phyloP scores from a whole-genome alignment of 148 eudicot species.

The Selenicereus undatus region DNA sequence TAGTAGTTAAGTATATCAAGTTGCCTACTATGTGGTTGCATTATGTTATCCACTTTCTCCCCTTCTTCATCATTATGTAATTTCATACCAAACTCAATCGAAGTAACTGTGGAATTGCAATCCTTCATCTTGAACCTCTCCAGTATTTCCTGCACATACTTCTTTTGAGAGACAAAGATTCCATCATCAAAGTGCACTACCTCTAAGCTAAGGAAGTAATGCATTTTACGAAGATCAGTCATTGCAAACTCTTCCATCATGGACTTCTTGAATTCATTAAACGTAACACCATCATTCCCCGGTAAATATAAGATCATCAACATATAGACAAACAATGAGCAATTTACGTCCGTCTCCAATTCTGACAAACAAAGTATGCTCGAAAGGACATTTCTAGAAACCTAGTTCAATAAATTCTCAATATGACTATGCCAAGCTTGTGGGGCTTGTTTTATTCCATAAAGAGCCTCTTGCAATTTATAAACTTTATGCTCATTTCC shows the following conservation, averaged over 20 bases:
- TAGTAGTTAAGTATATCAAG: slow-evolving; percentile 7
- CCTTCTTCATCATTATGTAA: not conserved
- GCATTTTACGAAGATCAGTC: slow-evolving; percentile 1
- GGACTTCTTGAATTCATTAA: too few relatives aligned
- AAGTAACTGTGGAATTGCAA: too few relatives aligned
- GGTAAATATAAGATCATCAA: slow-evolving; percentile 1
- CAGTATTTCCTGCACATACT: slow-evolving; percentile 8
- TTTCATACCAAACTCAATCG: not conserved
- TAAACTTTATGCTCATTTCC: too few relatives aligned
- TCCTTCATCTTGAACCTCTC: too few relatives aligned
- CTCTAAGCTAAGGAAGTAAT: slow-evolving; percentile 8
- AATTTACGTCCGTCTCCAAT: too few relatives aligned
- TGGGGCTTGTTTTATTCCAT: not conserved
- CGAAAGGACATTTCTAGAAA: too few relatives aligned
- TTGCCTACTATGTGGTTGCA: slow-evolving; percentile 13
- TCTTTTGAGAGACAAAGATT: slow-evolving; percentile 13
- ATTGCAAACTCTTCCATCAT: not conserved
- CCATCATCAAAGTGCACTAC: not conserved
- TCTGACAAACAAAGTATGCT: too few relatives aligned
- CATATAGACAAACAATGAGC: not conserved
- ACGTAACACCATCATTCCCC: too few relatives aligned
- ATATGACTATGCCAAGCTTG: too few relatives aligned
- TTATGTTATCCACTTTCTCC: not conserved
- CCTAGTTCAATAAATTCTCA: too few relatives aligned
- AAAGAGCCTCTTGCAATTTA: too few relatives aligned